A percentile compares a stretch with the other conserved stretches of the same genome.
phyloP scores from a whole-genome alignment of 1,139 yeast species.

The Wickerhamomyces sp. region DNA sequence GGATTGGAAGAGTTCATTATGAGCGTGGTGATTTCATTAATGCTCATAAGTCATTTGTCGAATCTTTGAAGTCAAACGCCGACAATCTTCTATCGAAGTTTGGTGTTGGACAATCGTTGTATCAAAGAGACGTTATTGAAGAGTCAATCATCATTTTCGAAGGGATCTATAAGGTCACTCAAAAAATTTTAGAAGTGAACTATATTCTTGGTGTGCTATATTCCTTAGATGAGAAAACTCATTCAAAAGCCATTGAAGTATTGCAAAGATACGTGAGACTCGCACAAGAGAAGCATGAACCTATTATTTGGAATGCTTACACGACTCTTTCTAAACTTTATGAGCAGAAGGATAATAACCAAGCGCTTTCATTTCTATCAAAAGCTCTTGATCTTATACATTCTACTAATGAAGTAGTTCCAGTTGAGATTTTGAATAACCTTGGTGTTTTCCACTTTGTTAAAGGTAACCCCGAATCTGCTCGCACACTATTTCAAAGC shows the following conservation, averaged over 20 bases:
- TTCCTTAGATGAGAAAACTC: slow-evolving; percentile 30
- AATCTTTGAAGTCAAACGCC: slow-evolving; percentile 59
- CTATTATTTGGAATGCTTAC: slow-evolving; percentile 65
- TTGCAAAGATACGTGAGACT: slow-evolving; percentile 71
- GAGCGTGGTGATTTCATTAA: slow-evolving; percentile 52
- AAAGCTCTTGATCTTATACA: slow-evolving; percentile 52
- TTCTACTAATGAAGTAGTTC: slow-evolving; percentile 43
- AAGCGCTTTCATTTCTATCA: slow-evolving; percentile 51
- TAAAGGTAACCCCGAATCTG: slow-evolving; percentile 52
- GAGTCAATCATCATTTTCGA: slow-evolving; percentile 89
- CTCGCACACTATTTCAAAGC: slow-evolving; percentile 44
- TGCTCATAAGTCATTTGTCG: slow-evolving; percentile 72
- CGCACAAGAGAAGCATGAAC: slow-evolving; percentile 56
- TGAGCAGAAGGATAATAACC: slow-evolving; percentile 57
- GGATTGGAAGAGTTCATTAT: slow-evolving; percentile 81
- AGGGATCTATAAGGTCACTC: slow-evolving; percentile 59
- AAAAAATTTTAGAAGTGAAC: slow-evolving; percentile 70
- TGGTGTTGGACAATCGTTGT: slow-evolving; percentile 85
- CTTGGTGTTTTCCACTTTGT: slow-evolving; percentile 81
- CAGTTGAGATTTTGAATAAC: slow-evolving; percentile 73
- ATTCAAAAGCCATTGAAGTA: slow-evolving; percentile 53
- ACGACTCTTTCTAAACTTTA: slow-evolving; percentile 62
- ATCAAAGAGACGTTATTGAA: slow-evolving; percentile 66
- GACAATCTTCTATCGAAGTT: slow-evolving; percentile 63
- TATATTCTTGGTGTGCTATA: slow-evolving; percentile 75